phyloP scores from a whole-genome alignment of 176 grass and related monocot species.

The Elymus sibiricus region DNA sequence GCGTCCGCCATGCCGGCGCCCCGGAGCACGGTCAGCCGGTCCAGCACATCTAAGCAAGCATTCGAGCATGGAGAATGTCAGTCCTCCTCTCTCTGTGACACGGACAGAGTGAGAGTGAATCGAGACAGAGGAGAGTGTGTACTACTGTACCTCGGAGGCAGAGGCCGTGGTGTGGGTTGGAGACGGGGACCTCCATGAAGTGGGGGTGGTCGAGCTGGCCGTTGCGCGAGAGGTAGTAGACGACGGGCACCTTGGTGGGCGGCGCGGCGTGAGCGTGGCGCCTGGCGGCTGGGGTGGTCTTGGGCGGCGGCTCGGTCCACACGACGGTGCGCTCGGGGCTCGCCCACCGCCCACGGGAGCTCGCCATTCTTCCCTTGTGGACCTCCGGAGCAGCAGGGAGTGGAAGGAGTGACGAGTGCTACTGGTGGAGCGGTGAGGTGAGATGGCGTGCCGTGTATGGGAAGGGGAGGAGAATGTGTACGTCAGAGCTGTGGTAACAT shows the following conservation, averaged over 20 bases:
- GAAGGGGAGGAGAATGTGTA: neutral
- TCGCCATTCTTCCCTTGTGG: neutral
- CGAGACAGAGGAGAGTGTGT: neutral
- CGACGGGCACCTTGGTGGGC: constrained; percentile 40
- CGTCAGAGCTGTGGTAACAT: neutral
- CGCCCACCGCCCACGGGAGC: constrained; percentile 35
- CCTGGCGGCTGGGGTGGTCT: neutral
- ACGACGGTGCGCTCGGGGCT: constrained; percentile 74
- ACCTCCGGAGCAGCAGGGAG: too few species aligned
- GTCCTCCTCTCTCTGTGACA: too few species aligned
- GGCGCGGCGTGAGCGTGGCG: neutral
- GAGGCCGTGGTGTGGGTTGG: constrained; percentile 20
- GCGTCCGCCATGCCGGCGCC: constrained; percentile 49
- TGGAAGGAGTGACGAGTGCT: too few species aligned
- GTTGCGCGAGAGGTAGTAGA: constrained; percentile 63
- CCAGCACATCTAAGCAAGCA: constrained; percentile 21
- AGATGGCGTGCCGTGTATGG: neutral
- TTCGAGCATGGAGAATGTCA: neutral
- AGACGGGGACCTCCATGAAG: constrained; percentile 52
- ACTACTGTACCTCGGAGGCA: constrained; percentile 33
- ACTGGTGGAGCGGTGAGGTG: neutral
- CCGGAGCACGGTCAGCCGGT: constrained; percentile 43
- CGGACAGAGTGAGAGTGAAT: too few species aligned
- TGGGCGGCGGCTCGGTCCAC: constrained; percentile 45
- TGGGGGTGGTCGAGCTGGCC: constrained; percentile 74